phyloP scores from a whole-genome alignment of 805 yeast species.

The Aciculoconidium aculeatum region DNA sequence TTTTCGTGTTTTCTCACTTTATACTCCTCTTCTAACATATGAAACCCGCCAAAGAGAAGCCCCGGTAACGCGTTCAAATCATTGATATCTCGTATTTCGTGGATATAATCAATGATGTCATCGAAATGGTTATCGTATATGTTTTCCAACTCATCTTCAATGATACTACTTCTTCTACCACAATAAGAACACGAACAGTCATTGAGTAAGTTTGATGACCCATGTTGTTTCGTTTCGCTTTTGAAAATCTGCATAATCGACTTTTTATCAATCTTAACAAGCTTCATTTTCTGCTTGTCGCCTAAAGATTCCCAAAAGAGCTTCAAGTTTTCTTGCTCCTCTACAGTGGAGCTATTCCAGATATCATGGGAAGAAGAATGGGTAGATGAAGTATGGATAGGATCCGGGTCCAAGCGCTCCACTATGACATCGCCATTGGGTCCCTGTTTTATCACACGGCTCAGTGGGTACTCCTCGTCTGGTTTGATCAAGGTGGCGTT shows the following conservation, averaged over 20 bases:
- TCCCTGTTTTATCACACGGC: conserved; percentile 64
- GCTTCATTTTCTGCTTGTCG: conserved; percentile 52
- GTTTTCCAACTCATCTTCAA: conserved; percentile 71
- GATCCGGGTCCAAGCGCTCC: conserved; percentile 43
- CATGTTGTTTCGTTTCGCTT: conserved; percentile 23
- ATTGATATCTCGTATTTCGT: conserved; percentile 33
- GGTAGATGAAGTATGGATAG: too few relatives aligned
- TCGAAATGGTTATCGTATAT: conserved; percentile 66
- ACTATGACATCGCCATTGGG: conserved; percentile 76
- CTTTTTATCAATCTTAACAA: conserved; percentile 62
- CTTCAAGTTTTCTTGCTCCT: conserved; percentile 47
- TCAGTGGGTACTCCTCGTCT: conserved; percentile 61
- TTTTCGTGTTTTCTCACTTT: conserved; percentile 23
- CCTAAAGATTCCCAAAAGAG: conserved; percentile 63
- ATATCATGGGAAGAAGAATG: conserved; percentile 19
- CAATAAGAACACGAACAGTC: conserved; percentile 71
- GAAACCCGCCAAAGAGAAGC: conserved; percentile 30
- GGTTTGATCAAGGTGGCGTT: conserved; percentile 50
- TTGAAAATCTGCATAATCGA: conserved; percentile 62
- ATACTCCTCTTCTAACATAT: conserved; percentile 30
- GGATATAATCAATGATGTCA: conserved; percentile 33
- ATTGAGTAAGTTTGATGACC: conserved; percentile 3
- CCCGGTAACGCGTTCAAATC: conserved; percentile 32
- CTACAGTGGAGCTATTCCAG: conserved; percentile 44
- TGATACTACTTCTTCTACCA: conserved; percentile 63